Evolutionary conservation across 306 rosid species (phyloP), one percentile per base, ranked within the genome.

Genomic region (Cucumis hystrix): DNA sequence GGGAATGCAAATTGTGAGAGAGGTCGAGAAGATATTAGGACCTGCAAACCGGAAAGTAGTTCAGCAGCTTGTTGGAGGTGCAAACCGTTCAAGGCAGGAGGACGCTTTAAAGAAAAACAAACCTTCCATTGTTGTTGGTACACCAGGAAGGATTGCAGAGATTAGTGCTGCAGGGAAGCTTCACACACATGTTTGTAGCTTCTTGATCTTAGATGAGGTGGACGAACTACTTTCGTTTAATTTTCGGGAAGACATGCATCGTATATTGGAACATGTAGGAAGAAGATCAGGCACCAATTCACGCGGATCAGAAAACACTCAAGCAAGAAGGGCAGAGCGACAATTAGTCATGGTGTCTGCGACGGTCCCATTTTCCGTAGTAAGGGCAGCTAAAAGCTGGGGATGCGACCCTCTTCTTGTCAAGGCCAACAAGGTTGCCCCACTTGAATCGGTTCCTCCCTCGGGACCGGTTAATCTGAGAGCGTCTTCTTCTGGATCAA

Each of bases 11-110:
- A 95, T 92, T 70, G 98, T 95, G 71, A 86, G 98, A 79, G 98
- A 95, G 88, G 79, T 95, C 77, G 98, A 95, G 88, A 95, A 84
- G 88, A 85, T 92, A 82, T 78, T 92, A 45, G 98, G 98, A 70
- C 87, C 83, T 72, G 86, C 77, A 55, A 81, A 91, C 81, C 92
- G 79, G 80, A 89, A 80, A 78, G 84, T 72, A 10, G 98, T 95
- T 80, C 97, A 95, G 87, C 96, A 95, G 89, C 97, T 95, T 66
- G 97, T 95, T 17, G 98, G 98, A 25, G 98, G 98, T 71, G 98
- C 98, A 0, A 95, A 95, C 75, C 82, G 95, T 61, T 83, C 93
- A 1, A 86, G 98, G 80, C 98, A 95, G 81, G 98, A 95, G 71
- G 98, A 95, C 77, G 98, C 97, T 35, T 87, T 95, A 20, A 95